Percentiles rank a stretch among this genome's conserved stretches.
phyloP scores from a whole-genome alignment of 1,139 yeast genomes.

The Saccharomyces hybrid region DNA sequence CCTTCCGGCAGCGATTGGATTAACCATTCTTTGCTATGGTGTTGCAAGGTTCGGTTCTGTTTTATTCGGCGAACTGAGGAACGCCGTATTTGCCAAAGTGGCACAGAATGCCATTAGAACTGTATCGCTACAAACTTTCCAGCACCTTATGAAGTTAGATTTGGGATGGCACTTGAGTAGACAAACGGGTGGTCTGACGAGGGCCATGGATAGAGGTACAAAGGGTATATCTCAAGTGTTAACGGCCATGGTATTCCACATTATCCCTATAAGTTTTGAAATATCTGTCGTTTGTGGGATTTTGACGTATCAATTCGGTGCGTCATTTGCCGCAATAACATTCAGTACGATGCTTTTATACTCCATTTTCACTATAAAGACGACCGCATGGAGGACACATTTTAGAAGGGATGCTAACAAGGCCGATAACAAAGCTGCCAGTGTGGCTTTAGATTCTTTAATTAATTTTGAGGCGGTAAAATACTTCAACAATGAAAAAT shows the following conservation, averaged over 20 bases:
- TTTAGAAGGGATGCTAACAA: conserved; percentile 86
- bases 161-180: conserved; percentile 81
- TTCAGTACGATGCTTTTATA: conserved; percentile 81
- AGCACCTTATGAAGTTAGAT: conserved; percentile 76
- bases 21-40: conserved; percentile 83
- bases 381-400: conserved; percentile 94
- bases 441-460: conserved; percentile 87
- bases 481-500: conserved; percentile 82
- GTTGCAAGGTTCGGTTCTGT: conserved; percentile 93
- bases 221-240: conserved; percentile 92
- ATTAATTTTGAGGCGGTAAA: conserved; percentile 93
- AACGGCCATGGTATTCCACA: conserved; percentile 94
- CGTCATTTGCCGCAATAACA: conserved; percentile 83
- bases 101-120: conserved; percentile 91
- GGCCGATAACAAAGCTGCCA: conserved; percentile 93
- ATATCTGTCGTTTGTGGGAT: conserved; percentile 91
- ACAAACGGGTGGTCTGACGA: conserved; percentile 92
- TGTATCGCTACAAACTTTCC: conserved; percentile 83
- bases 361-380: conserved; percentile 75
- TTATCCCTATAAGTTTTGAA: conserved; percentile 86
- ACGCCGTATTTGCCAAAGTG: conserved; percentile 91
- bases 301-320: conserved; percentile 85
- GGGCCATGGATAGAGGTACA: conserved; percentile 97
- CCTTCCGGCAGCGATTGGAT: conserved; percentile 46
- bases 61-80: conserved; percentile 84